These are phyloP conservation scores for Neurospora tetraspora DNA, from an alignment of 495 filamentous ascomycete species.

Conservation along the genomic window DNA sequence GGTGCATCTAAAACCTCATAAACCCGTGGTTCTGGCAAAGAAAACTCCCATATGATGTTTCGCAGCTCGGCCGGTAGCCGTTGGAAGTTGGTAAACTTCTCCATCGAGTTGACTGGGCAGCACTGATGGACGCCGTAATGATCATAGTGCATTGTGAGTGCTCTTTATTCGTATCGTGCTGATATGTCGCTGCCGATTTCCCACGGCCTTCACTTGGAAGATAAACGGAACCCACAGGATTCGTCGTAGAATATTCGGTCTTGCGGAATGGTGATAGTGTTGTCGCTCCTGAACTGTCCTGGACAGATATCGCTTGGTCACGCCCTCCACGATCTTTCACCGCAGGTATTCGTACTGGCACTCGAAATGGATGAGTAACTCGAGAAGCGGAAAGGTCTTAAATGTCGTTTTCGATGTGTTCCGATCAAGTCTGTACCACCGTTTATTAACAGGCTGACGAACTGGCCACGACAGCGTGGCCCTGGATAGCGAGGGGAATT, in stretches of 20 bases:
- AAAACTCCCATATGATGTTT: conserved; percentile 35
- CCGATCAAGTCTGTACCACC: background rate
- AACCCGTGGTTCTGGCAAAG: conserved; percentile 35
- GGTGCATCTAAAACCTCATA: conserved; percentile 41
- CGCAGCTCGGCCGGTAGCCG: conserved; percentile 28
- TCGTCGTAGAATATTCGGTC: background rate
- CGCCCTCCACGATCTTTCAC: background rate
- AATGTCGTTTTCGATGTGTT: background rate
- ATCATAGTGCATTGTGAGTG: conserved; percentile 14
- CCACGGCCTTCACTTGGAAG: background rate
- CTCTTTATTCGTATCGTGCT: background rate
- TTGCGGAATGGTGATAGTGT: background rate
- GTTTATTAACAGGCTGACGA: background rate
- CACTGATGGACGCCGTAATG: conserved; percentile 12
- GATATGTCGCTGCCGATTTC: background rate
- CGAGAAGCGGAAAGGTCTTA: background rate
- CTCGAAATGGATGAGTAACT: background rate
- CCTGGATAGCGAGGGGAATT: background rate
- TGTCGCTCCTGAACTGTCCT: background rate
- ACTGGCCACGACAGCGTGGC: background rate
- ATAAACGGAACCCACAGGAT: conserved; percentile 1
- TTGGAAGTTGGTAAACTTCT: conserved; percentile 19
- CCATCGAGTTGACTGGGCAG: conserved; percentile 13
- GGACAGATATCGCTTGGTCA: background rate
- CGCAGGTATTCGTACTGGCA: background rate